Conservation (phyloP, 2,329 filamentous ascomycete genomes). For the Colletotrichum tabaci region DNA sequence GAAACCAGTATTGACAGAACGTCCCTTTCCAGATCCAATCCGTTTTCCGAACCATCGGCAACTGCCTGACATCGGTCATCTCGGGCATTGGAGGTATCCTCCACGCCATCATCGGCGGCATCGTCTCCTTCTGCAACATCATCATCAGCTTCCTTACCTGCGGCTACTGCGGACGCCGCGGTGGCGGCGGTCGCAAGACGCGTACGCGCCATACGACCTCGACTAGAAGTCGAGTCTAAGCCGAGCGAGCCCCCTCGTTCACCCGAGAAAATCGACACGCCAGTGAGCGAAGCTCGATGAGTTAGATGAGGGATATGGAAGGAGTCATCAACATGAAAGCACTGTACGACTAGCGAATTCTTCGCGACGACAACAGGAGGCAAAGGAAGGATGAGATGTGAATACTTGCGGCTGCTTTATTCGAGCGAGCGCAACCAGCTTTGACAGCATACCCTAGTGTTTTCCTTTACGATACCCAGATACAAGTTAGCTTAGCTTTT, state of each 20-base stretch:
- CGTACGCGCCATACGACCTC: constrained; percentile 47
- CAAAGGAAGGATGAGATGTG: not conserved
- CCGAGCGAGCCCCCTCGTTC: not conserved
- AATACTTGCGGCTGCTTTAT: constrained; percentile 1
- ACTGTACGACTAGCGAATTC: not conserved
- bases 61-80: constrained; percentile 77
- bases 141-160: constrained; percentile 77
- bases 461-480: constrained; percentile 37
- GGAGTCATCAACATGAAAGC: not conserved
- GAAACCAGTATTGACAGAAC: constrained; percentile 36
- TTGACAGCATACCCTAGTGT: constrained; percentile 22
- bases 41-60: constrained; percentile 75
- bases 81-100: constrained; percentile 76
- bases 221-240: constrained; percentile 52
- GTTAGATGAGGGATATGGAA: constrained; percentile 5
- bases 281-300: not conserved
- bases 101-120: constrained; percentile 76
- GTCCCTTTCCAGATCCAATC: constrained; percentile 64
- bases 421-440: constrained; percentile 13
- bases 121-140: constrained; percentile 76
- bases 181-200: constrained; percentile 47
- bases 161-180: constrained; percentile 58
- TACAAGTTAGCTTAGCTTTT: constrained; percentile 30
- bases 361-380: not conserved
- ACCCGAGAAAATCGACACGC: not conserved